Base-by-base conservation (phyloP, 768 basidiomycete species). In the Chalciporus chontae region DNA sequence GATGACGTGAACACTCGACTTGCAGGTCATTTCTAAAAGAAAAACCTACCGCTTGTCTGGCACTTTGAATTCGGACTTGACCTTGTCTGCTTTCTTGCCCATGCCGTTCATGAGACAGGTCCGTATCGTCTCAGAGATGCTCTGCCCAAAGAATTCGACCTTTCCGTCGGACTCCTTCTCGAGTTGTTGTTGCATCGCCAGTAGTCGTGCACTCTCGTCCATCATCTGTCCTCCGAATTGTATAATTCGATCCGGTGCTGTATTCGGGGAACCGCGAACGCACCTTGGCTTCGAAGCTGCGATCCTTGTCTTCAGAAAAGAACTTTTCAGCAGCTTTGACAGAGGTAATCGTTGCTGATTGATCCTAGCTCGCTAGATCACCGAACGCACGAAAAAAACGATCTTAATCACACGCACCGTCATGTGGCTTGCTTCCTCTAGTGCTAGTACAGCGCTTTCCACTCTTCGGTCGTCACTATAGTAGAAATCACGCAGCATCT, bases 381-480 rank as follows among this genome's bases (percentile, higher is more conserved):
- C 8, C 39, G 17, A 43, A 36, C 24, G 0, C 3, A 41, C 40
- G 6, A 37, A 8, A 23, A n/a, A 21, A 26, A 26, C 26, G 23
- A 29, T 2, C 7, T 45, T 27, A 9, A n/a, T 4, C 5, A 37
- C 13, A 53, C 76, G 54, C 56, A 92, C 94, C 58, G 69, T 67
- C 67, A 86, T 83, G 18, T 70, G 70, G 3, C 76, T 73, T 7
- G 91, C 87, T 66, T 97, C 96, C 39, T 90, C 90, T 18, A 99
- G 69, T 32, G 82, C 87, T 3, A 98, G 71, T n/a, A 87, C 78
- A 0, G 94, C 96, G 67, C 87, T 95, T 64, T 98, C 96, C 13
- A 91, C 86, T 40, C 94, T 78, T 47, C 96, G 77, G 69, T 98
- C 96, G 60, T 99, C 96, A 31, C 95, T 95, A 62, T 95, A 99